Conservation (phyloP, 768 basidiomycete species). For the Lactifluus pinguis region DNA sequence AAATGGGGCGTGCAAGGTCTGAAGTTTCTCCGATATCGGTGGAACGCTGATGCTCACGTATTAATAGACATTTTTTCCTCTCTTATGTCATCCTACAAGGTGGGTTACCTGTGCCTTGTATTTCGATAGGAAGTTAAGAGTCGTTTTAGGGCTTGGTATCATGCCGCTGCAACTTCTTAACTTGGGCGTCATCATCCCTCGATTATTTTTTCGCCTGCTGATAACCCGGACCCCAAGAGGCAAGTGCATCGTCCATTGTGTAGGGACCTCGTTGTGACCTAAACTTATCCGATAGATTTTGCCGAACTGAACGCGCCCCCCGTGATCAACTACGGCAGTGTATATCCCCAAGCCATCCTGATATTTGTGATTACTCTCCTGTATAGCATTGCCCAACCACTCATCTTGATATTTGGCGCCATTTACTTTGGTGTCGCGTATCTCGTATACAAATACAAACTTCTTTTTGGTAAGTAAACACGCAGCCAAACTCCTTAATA, state of each 20-base stretch:
- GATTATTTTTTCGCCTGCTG: constrained; percentile 63
- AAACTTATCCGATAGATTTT: constrained; percentile 49
- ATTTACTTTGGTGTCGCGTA: constrained; percentile 95
- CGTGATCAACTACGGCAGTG: constrained; percentile 95
- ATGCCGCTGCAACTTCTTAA: constrained; percentile 96
- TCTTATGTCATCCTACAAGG: constrained; percentile 83
- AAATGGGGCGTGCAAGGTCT: constrained; percentile 64
- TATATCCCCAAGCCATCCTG: constrained; percentile 94
- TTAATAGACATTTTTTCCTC: constrained; percentile 65
- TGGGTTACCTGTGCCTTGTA: constrained; percentile 18
- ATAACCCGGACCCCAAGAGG: constrained; percentile 88
- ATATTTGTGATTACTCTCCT: constrained; percentile 92
- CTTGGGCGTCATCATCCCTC: constrained; percentile 78
- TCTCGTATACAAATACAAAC: constrained; percentile 96
- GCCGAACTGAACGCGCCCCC: constrained; percentile 96
- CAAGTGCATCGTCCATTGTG: constrained; percentile 21
- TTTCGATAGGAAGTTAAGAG: constrained; percentile 4
- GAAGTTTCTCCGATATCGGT: constrained; percentile 17
- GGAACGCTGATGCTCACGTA: not conserved
- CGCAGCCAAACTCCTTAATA: not conserved
- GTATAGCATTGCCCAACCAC: constrained; percentile 92
- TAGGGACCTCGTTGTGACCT: not conserved
- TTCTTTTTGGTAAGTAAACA: constrained; percentile 70
- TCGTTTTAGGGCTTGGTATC: constrained; percentile 63
- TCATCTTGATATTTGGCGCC: constrained; percentile 92